These are phyloP conservation scores for Limonium bicolor DNA, from an alignment of 148 eudicot genomes.

Conservation along the genomic window DNA sequence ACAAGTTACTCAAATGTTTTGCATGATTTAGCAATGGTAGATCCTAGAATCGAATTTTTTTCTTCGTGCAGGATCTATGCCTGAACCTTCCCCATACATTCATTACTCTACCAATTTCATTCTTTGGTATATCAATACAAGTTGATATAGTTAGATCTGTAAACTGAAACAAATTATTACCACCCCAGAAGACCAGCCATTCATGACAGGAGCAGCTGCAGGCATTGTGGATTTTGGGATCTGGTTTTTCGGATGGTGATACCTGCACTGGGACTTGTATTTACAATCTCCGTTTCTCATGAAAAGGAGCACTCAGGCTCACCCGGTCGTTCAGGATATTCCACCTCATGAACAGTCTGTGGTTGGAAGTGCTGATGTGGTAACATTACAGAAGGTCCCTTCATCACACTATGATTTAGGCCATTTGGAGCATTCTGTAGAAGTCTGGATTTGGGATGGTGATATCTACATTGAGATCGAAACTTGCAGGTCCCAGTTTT, in stretches of 20 bases:
- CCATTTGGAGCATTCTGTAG: background rate
- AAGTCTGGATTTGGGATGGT: constrained; percentile 8
- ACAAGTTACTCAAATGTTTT: too few relatives aligned
- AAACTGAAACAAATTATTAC: too few relatives aligned
- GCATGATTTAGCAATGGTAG: too few relatives aligned
- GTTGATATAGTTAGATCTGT: too few relatives aligned
- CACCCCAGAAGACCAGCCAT: constrained; percentile 29
- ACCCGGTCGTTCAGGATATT: constrained; percentile 52
- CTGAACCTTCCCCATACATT: too few relatives aligned
- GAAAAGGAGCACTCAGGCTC: constrained; percentile 42
- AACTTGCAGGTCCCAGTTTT: constrained; percentile 23
- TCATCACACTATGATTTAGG: background rate
- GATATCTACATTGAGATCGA: constrained; percentile 15
- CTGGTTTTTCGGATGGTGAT: constrained; percentile 33
- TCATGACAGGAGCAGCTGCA: constrained; percentile 14
- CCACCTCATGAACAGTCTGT: constrained; percentile 14
- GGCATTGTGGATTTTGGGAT: constrained; percentile 11
- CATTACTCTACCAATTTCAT: too few relatives aligned
- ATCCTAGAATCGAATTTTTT: too few relatives aligned
- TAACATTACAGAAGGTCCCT: constrained; percentile 1
- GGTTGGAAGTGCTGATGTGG: constrained; percentile 11
- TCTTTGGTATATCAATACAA: too few relatives aligned
- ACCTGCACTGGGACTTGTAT: constrained; percentile 30
- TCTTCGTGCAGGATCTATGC: too few relatives aligned
- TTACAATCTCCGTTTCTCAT: constrained; percentile 49